phyloP scores from a whole-genome alignment of 441 rosid species.

The Metrosideros polymorpha region DNA sequence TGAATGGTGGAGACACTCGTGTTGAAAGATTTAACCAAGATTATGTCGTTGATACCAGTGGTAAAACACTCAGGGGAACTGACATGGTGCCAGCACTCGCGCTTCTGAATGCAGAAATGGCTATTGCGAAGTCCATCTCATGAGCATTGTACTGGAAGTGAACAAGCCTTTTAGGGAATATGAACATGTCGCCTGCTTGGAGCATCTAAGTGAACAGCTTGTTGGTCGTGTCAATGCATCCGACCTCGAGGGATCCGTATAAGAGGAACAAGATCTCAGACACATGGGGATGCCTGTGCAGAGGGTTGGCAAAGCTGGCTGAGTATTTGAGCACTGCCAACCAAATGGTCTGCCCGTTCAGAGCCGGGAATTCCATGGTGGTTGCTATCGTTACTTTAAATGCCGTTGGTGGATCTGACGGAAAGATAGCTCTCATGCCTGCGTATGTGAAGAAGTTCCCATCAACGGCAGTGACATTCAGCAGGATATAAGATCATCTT shows the following conservation, averaged over 20 bases:
- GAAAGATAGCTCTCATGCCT: background rate
- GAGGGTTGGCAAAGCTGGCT: background rate
- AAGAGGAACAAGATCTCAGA: background rate
- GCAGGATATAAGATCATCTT: background rate
- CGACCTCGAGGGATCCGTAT: background rate
- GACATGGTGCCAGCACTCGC: background rate
- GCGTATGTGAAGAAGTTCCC: background rate
- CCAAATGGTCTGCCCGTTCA: background rate
- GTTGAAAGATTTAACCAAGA: slow-evolving; percentile 1
- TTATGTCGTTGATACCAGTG: background rate
- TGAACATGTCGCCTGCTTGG: background rate
- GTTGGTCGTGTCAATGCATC: background rate
- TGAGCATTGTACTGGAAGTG: background rate
- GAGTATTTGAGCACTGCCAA: background rate
- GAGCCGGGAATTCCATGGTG: background rate
- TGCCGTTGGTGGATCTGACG: background rate
- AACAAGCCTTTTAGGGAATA: background rate
- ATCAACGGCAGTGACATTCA: background rate
- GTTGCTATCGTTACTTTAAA: background rate
- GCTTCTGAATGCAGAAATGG: background rate
- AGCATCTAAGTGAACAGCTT: background rate
- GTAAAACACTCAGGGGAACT: background rate
- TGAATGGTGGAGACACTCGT: background rate
- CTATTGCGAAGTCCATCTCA: background rate
- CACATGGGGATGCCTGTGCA: background rate